phyloP scores from a whole-genome alignment of 2,329 filamentous ascomycete species.

The Paecilomyces formosus region DNA sequence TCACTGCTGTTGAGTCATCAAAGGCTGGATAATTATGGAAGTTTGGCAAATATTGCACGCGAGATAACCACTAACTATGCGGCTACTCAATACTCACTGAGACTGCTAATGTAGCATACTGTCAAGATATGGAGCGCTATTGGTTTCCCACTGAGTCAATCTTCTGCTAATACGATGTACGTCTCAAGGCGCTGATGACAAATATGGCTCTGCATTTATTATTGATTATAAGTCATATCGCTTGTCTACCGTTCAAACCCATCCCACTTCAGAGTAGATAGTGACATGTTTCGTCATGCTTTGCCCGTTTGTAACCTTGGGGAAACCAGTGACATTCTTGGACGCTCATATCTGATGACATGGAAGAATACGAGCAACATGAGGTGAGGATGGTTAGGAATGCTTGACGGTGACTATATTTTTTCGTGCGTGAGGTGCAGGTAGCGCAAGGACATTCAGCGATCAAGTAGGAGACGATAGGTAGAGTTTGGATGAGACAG shows the following conservation, averaged over 20 bases:
- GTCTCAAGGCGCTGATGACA: not conserved
- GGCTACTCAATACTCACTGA: not conserved
- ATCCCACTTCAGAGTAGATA: not conserved
- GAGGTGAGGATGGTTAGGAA: not conserved
- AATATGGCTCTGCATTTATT: not conserved
- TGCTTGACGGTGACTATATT: not conserved
- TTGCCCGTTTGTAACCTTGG: not conserved
- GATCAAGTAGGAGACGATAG: not conserved
- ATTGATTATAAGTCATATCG: not conserved
- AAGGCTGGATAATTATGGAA: not conserved
- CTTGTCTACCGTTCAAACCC: not conserved
- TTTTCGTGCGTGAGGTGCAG: not conserved
- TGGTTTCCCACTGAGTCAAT: no score
- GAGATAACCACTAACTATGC: not conserved
- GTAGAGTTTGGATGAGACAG: constrained; percentile 1
- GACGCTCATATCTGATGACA: not conserved
- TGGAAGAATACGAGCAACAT: not conserved
- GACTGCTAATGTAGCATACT: no score
- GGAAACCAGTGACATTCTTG: not conserved
- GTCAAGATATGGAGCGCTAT: no score
- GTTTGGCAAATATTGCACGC: no score
- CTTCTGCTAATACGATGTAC: no score
- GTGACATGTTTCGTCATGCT: not conserved
- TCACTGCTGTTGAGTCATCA: not conserved
- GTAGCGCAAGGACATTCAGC: not conserved